These are phyloP conservation scores for Abelmoschus esculentus DNA, from an alignment of 345 rosid species.

Conservation along the genomic window DNA sequence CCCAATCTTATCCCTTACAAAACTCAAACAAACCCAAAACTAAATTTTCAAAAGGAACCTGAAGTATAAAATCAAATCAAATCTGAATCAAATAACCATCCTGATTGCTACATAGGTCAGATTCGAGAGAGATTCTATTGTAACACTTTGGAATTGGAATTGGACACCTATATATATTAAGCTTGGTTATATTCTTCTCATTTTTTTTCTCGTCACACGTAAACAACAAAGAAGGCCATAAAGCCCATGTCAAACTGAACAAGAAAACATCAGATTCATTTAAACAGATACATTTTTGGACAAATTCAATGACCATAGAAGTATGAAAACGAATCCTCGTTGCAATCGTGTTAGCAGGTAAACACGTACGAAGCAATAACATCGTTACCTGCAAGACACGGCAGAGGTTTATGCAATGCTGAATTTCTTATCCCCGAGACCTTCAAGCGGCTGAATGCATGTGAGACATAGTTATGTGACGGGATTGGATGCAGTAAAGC, in stretches of 20 bases:
- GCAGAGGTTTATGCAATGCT: not conserved
- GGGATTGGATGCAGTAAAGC: not conserved
- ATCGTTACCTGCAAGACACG: not conserved
- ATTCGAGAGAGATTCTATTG: too few relatives aligned
- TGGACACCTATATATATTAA: too few relatives aligned
- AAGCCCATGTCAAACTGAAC: slow-evolving; percentile 9
- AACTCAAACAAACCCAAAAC: too few relatives aligned
- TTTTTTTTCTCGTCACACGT: not conserved
- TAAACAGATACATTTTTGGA: not conserved
- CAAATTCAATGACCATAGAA: not conserved
- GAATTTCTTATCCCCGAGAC: slow-evolving; percentile 2
- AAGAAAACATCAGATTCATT: slow-evolving; percentile 7
- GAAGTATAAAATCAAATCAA: too few relatives aligned
- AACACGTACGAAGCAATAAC: not conserved
- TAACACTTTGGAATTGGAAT: too few relatives aligned
- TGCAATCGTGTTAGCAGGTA: not conserved
- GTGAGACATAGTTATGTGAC: not conserved
- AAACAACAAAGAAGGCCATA: not conserved
- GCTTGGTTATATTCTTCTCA: too few relatives aligned
- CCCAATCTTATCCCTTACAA: too few relatives aligned
- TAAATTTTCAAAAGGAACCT: too few relatives aligned
- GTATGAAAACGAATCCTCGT: not conserved
- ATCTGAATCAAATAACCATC: too few relatives aligned
- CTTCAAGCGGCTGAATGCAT: not conserved
- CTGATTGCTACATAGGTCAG: too few relatives aligned